Conservation (phyloP, 2,329 filamentous ascomycete genomes). For the Stachybotrys elegans region DNA sequence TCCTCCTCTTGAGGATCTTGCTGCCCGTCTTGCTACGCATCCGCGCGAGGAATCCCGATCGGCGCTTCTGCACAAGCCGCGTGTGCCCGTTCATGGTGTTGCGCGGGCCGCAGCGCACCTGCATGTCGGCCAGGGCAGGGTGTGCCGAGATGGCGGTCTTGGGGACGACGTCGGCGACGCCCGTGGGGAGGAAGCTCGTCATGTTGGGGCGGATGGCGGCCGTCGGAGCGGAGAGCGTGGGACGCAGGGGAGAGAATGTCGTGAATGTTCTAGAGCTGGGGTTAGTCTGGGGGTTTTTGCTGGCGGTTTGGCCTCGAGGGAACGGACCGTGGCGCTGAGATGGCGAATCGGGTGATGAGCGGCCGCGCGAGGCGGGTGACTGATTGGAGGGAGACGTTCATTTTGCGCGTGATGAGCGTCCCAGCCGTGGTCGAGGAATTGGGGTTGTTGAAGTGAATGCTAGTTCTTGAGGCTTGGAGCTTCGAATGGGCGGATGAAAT, state of each 20-base stretch:
- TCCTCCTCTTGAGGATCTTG: conserved; percentile 47
- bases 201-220: conserved; percentile 23
- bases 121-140: conserved; percentile 45
- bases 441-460: too few relatives aligned
- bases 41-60: conserved; percentile 52
- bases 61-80: conserved; percentile 53
- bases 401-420: neutral
- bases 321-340: conserved; percentile 18
- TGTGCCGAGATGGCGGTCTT: conserved; percentile 42
- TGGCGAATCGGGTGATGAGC: conserved; percentile 15
- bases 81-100: conserved; percentile 52
- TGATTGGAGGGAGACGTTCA: conserved; percentile 16
- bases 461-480: too few relatives aligned
- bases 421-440: too few relatives aligned
- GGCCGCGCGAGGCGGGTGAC: conserved; percentile 26
- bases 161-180: conserved; percentile 39
- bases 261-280: conserved; percentile 35
- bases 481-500: too few relatives aligned
- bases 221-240: conserved; percentile 31
- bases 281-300: conserved; percentile 3
- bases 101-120: conserved; percentile 54
- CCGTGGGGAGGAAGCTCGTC: conserved; percentile 24
- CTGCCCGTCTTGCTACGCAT: conserved; percentile 45
- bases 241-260: conserved; percentile 46
- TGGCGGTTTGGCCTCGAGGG: neutral